Evolutionary conservation across 768 basidiomycete species (phyloP), one percentile per base, ranked within the genome.

Genomic region (Infundibulicybe gibba): DNA sequence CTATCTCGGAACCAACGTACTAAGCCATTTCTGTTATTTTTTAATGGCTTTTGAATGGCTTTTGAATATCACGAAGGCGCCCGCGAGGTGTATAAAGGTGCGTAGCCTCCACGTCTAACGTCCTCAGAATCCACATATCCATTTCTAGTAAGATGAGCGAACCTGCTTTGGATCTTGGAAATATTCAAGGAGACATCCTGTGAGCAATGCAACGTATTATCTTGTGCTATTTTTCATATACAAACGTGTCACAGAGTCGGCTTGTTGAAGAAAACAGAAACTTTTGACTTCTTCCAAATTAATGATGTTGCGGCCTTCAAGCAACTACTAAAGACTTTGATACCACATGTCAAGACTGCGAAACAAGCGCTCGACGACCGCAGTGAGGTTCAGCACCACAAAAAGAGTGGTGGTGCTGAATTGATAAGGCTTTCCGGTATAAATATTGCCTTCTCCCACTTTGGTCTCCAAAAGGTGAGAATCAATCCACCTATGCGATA

Each of bases 381-480:
- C 35, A 56, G 70, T 17, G 55, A 43, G 13, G 74, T 75, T 34
- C 57, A 60, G 1, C 60, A 70, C 44, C 65, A 68, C 57, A 75
- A 72, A 63, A 63, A 61, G 50, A 60, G 57, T 19, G 17, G n/a
- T 38, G 35, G 17, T 10, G 6, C 35, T 19, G 60, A 58, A 40
- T 58, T 71, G 17, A 54, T 76, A 44, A 66, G 63, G 16, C 54
- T 76, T 45, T 60, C 60, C 11, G 75, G 74, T 9, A 65, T 79
- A 37, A 82, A 80, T 61, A 69, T 81, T 41, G 66, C 77, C 12
- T 79, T 82, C 60, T 77, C 79, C 9, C 73, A 75, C 25, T 56
- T 58, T 13, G 80, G 77, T 11, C 68, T 81, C 34, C 54, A 37
- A 2, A 61, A 66, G 60, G 74, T 25, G 8, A 25, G 3, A 25